Base-by-base conservation (phyloP, 768 basidiomycete genomes). In the Royoungia palumana region DNA sequence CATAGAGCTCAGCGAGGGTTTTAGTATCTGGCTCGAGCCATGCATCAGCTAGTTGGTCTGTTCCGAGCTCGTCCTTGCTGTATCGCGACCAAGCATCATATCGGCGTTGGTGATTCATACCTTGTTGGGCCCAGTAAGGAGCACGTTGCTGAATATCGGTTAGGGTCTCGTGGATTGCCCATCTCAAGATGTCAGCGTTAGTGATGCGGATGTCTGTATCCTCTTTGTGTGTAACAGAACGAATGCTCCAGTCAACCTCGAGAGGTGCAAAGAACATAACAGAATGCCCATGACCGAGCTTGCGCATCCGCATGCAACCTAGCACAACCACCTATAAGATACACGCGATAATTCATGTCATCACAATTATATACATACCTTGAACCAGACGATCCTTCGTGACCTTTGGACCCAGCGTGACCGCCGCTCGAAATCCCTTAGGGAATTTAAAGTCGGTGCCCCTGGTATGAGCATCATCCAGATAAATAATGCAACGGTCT, bases 301-400 rank as follows among this genome's bases (percentile, higher is more conserved):
- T 68, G 10, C 77, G 67, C 76, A 78, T 76, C 4, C 75, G 66
- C 78, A 78, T 78, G 36, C 76, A 78, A 72, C 79, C 45, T 38
- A 20, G 28, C n/a, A n/a, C n/a, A n/a, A n/a, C 5, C 24, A 25
- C 24, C 24, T 4, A 25, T 25, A 25, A 25, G 24, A 25, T 25
- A 25, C 8, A 25, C 24, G 4, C 8, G 24, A 25, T 25, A 25
- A 25, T 5, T 8, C 8, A 25, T 25, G 24, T 4, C 8, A 8
- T 28, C 28, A 12, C 28, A 12, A 28, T 28, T 3, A 28, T 9
- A 2, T 6, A 28, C 28, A 28, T 28, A 28, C 28, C 28, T 28
- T 28, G 28, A 8, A 28, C 28, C 28, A 28, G 28, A 2, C 28
- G 8, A 28, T 28, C 28, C 11, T 28, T 28, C 8, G 28, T 28